A percentile compares a stretch with the other conserved stretches of the same genome.
Conservation (phyloP, 192 early-diverging fungal genomes). For the Lobosporangium transversale region DNA sequence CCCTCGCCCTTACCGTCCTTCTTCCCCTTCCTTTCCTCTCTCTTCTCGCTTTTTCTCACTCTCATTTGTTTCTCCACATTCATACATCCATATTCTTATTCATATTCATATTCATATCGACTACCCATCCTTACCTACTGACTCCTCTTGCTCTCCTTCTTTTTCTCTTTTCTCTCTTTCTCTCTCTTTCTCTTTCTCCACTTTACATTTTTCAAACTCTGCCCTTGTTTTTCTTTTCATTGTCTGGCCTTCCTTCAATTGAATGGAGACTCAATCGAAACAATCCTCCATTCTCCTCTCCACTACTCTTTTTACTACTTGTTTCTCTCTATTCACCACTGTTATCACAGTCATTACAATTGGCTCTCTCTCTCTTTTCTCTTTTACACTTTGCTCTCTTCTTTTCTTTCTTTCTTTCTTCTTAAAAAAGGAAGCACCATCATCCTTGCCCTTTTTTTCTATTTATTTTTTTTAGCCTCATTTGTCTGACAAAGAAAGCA, state of each 20-base stretch:
- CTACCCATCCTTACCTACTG: background rate
- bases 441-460: background rate
- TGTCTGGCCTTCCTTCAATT: background rate
- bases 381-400: background rate
- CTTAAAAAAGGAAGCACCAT: background rate
- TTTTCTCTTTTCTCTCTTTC: constrained; percentile 1
- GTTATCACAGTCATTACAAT: background rate
- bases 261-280: too few species aligned
- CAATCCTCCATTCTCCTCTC: background rate
- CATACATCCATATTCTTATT: background rate
- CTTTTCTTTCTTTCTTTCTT: background rate
- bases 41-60: background rate
- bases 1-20: background rate
- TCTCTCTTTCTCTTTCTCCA: constrained; percentile 6
- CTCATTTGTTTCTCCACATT: background rate
- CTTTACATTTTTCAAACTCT: background rate
- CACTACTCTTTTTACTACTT: background rate
- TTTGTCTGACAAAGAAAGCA: background rate
- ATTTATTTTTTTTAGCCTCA: constrained; percentile 7
- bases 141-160: background rate
- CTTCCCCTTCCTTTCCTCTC: background rate
- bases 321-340: background rate
- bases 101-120: background rate
- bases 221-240: background rate
- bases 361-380: background rate